Base-by-base conservation (phyloP, 176 grass and related monocot genomes). In the Tillandsia leiboldiana region DNA sequence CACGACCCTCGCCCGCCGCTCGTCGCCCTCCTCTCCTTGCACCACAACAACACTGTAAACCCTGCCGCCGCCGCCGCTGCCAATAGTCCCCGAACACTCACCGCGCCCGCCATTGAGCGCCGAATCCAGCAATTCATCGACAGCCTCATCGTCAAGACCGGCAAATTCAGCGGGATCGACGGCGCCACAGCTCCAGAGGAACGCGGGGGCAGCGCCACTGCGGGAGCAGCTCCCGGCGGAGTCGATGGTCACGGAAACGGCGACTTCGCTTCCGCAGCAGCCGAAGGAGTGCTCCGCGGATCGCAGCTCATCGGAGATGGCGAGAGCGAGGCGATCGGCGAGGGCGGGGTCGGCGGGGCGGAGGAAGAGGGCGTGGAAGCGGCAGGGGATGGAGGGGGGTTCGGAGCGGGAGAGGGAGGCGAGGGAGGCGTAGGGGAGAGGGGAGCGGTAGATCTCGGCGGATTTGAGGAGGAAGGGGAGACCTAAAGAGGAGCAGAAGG, bases 401-500 rank as follows among this genome's bases (percentile, higher is more conserved):
- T 79, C 48, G 52, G 81, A 91, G 52, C 72, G 68, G 23, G 91
- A 85, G 50, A 91, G 91, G 72, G 69, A 70, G 7, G 82, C 78
- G 57, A 99, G 93, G 57, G 95, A 73, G 13, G 80, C 75, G n/a
- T 82, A 90, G 29, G 95, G 95, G 24, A 99, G 87, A 64, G 87
- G 80, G 54, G 91, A 96, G 17, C 82, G 91, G 74, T 91, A 86
- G 82, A 91, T 96, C 80, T 96, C 82, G 12, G 87, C 86, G 69
- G 91, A 96, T 66, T 86, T 91, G 66, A 93, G 82, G 66, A 99
- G 82, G 51, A 94, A 80, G 23, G 90, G 95, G 26, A 83, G 72
- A 10, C 84, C 90, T 88, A 67, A 52, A 52, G 26, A 24, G 29
- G 53, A 2, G 12, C 11, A 0, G 22, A 17, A 71, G 53, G 82